A percentile compares a stretch with the other conserved stretches of the same genome.
These are phyloP conservation scores for Dioscorea zingiberensis DNA, from an alignment of 106 monocot genomes.

Conservation along the genomic window DNA sequence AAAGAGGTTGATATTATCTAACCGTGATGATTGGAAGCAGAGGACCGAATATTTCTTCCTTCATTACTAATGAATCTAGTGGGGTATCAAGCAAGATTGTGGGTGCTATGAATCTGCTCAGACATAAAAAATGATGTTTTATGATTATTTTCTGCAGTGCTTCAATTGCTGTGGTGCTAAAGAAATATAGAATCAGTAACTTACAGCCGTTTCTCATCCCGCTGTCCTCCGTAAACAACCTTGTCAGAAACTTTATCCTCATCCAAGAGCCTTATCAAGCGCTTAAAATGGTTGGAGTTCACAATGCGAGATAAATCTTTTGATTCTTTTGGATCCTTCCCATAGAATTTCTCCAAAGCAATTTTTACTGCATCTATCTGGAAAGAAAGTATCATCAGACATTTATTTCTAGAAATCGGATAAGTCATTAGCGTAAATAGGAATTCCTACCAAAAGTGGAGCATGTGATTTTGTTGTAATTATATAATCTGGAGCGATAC, in stretches of 20 bases:
- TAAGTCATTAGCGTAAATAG: background rate
- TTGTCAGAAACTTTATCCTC: constrained; percentile 9
- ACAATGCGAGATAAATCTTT: constrained; percentile 7
- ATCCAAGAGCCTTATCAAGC: constrained; percentile 3
- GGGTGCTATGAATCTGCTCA: background rate
- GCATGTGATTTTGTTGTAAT: constrained; percentile 6
- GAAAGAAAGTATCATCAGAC: background rate
- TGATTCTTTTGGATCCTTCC: constrained; percentile 2
- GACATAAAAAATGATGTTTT: too few species aligned
- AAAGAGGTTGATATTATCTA: background rate
- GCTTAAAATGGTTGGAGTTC: constrained; percentile 5
- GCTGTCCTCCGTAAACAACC: constrained; percentile 6
- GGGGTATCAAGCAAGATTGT: constrained; percentile 3
- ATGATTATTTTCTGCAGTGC: too few species aligned
- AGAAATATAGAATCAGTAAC: background rate
- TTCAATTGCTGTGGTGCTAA: too few species aligned
- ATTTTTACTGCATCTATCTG: constrained; percentile 3
- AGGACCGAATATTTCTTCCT: constrained; percentile 8
- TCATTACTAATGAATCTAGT: constrained; percentile 4
- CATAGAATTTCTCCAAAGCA: constrained; percentile 1
- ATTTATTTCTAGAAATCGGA: too few species aligned
- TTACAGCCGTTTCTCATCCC: constrained; percentile 7
- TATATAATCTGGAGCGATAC: constrained; percentile 10
- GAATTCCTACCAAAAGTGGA: constrained; percentile 2
- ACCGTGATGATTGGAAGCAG: background rate